Percentiles rank a stretch among this genome's conserved stretches.
These are phyloP conservation scores for Huntiella bhutanensis DNA, from an alignment of 2,329 filamentous ascomycete genomes.

Conservation along the genomic window DNA sequence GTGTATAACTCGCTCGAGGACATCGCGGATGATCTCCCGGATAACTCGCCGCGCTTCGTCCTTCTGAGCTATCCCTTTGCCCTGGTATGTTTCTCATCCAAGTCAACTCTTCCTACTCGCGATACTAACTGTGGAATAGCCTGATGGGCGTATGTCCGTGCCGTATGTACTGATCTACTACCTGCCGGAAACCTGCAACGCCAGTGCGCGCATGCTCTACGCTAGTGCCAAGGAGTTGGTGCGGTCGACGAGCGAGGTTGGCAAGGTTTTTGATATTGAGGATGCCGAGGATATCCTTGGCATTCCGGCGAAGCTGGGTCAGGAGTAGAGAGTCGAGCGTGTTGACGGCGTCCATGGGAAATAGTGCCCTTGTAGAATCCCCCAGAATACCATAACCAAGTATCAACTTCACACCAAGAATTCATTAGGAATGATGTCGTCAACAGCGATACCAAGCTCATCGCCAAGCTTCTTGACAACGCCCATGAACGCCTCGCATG, in stretches of 20 bases:
- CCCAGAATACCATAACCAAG: not conserved
- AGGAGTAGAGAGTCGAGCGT: conserved; percentile 14
- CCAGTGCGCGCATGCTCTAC: conserved; percentile 77
- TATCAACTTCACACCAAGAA: conserved; percentile 12
- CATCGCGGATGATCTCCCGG: conserved; percentile 74
- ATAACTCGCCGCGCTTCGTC: conserved; percentile 77
- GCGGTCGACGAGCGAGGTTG: conserved; percentile 82
- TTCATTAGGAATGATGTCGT: conserved; percentile 28
- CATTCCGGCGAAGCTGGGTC: conserved; percentile 47
- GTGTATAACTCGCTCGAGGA: conserved; percentile 69
- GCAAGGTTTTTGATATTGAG: conserved; percentile 68
- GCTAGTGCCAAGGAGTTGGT: conserved; percentile 91
- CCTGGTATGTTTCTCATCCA: conserved; percentile 34
- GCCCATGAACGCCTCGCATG: conserved; percentile 59
- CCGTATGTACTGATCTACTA: conserved; percentile 94
- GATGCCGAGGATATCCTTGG: conserved; percentile 62
- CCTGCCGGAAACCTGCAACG: conserved; percentile 79
- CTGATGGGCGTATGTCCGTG: conserved; percentile 66
- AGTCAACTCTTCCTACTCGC: not conserved
- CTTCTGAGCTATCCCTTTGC: conserved; percentile 82
- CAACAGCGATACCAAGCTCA: conserved; percentile 44
- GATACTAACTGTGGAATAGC: conserved; percentile 25
- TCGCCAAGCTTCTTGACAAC: conserved; percentile 59
- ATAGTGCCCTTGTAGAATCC: not conserved
- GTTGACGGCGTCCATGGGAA: not conserved